These are phyloP conservation scores for Fusarium anguioides DNA, from an alignment of 2,329 filamentous ascomycete species.

Conservation along the genomic window DNA sequence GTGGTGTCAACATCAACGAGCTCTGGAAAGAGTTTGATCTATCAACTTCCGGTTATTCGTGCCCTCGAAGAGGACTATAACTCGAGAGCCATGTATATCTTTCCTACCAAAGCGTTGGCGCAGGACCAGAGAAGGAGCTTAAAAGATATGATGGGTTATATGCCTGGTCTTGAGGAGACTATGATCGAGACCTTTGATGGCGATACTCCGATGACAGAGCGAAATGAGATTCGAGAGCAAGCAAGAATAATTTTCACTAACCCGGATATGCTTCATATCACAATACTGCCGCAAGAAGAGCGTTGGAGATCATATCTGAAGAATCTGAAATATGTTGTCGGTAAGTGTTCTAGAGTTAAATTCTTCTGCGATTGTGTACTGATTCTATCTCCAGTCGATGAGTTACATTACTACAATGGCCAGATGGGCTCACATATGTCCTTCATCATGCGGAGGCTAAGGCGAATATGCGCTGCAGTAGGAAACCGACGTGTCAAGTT, in stretches of 20 bases:
- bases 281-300: conserved; percentile 91
- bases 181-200: conserved; percentile 96
- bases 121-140: conserved; percentile 93
- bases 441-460: conserved; percentile 90
- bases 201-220: conserved; percentile 84
- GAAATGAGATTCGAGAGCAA: conserved; percentile 85
- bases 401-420: conserved; percentile 96
- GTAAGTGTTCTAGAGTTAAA: conserved; percentile 48
- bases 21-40: conserved; percentile 98
- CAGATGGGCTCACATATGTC: conserved; percentile 94
- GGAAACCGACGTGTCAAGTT: conserved; percentile 89
- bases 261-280: conserved; percentile 96
- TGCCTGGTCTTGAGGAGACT: conserved; percentile 78
- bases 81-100: conserved; percentile 95
- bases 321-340: conserved; percentile 89
- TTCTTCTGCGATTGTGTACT: neutral
- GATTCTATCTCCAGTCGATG: conserved; percentile 66
- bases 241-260: conserved; percentile 97
- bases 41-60: conserved; percentile 91
- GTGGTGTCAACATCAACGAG: conserved; percentile 96
- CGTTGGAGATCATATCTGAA: conserved; percentile 89
- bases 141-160: conserved; percentile 83
- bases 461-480: conserved; percentile 88
- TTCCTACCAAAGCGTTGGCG: conserved; percentile 94
- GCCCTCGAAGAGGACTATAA: conserved; percentile 81